A percentile compares a stretch with the other conserved stretches of the same genome.
Conservation (phyloP, 176 grass and related monocot species). For the Bromus sterilis region DNA sequence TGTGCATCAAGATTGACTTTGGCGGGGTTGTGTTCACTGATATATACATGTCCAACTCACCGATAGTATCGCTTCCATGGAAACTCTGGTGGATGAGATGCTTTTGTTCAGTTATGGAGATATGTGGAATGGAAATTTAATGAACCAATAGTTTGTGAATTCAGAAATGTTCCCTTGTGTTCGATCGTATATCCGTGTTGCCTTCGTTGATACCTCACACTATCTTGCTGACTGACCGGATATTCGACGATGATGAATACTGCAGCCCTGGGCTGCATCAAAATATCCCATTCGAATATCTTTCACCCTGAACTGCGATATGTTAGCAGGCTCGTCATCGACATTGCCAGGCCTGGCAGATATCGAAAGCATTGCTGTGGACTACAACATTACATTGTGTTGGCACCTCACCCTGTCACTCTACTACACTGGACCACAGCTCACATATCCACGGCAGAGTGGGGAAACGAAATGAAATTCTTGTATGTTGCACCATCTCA, state of each 20-base stretch:
- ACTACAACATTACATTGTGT: not conserved
- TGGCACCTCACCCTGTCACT: not conserved
- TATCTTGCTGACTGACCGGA: not conserved
- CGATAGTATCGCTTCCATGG: not conserved
- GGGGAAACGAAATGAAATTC: slow-evolving; percentile 20
- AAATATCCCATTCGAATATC: not conserved
- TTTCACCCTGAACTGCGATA: not conserved
- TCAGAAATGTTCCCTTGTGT: not conserved
- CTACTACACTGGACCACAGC: not conserved
- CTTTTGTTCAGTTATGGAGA: not conserved
- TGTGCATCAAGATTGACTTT: not conserved
- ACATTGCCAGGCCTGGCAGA: not conserved
- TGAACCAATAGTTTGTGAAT: not conserved
- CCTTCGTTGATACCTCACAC: not conserved
- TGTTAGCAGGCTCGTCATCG: not conserved
- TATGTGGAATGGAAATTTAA: not conserved
- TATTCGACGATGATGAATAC: not conserved
- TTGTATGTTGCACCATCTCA: slow-evolving; percentile 21
- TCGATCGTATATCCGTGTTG: not conserved
- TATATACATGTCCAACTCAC: not conserved
- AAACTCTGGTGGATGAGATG: not conserved
- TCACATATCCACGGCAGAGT: not conserved
- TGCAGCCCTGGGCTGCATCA: not conserved
- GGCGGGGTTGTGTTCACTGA: not conserved
- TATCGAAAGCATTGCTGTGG: not conserved